Base-by-base conservation (phyloP, 805 yeast genomes). In the Candida methanosorbosa region DNA sequence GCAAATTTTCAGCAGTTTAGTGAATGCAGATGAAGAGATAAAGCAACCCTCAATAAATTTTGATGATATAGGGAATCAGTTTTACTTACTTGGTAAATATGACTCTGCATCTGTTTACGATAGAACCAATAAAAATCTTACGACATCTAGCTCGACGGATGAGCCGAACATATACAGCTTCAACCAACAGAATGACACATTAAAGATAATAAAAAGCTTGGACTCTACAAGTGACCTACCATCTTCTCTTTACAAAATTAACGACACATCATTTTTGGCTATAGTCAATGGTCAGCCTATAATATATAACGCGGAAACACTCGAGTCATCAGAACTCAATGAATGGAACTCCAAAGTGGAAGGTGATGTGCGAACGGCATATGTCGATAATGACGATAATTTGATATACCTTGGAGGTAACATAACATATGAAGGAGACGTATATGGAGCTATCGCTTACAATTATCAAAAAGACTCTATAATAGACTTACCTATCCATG, bases 361-460 rank as follows among this genome's bases (percentile, higher is more conserved):
- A 3, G 78, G 76, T 5, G 37, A 51, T 1, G 65, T 80, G 2
- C 45, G 54, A 4, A 46, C 77, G 0, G 66, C 72, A 1, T 59
- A 62, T 27, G 71, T 75, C 36, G 78, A 78, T 56, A 32, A 43
- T 2, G 66, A 63, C 30, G 53, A 58, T 23, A 57, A 69, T 17
- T 37, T 72, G 17, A 68, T 85, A 0, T 86, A 83, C 49, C 69
- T 84, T 32, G 98, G 97, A 9, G 98, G 98, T 16, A 67, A 72
- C 39, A 73, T 90, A 44, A 52, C 65, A 5, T 77, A 64, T 51
- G 41, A 54, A 3, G 8, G 11, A 9, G 9, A 8, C 12, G 64
- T 77, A 7, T 48, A 64, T 43, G 81, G 86, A 33, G 81, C 73
- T 0, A 78, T 82, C 9, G 57, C 75, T 4, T 90, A 84, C 67